Evolutionary conservation across 2,329 filamentous ascomycete species (phyloP).

Genomic region (Chrysoporthe austroafricana): DNA sequence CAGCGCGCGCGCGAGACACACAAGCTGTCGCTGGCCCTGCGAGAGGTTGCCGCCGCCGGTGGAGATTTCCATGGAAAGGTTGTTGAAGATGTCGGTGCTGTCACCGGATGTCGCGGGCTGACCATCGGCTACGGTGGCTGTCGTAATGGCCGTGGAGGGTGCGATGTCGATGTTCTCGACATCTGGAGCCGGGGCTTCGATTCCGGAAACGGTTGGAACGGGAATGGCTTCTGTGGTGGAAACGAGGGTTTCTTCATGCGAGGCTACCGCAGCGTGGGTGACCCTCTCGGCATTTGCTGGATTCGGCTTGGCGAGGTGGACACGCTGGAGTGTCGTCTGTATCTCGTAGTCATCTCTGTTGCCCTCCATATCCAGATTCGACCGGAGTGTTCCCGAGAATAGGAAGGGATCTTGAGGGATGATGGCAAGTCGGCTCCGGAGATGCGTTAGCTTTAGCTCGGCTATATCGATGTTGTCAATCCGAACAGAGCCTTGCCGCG

Average conservation of each 20-base stretch:
- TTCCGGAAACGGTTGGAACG: constrained; percentile 12
- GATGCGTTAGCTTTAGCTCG: constrained; percentile 61
- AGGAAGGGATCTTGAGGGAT: constrained; percentile 71
- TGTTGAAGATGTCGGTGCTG: constrained; percentile 37
- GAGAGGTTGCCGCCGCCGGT: constrained; percentile 44
- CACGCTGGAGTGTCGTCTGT: constrained; percentile 61
- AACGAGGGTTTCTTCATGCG: constrained; percentile 30
- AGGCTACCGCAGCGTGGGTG: constrained; percentile 20
- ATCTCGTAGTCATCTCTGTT: constrained; percentile 64
- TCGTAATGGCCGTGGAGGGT: constrained; percentile 16
- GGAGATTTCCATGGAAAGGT: constrained; percentile 39
- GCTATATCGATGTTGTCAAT: constrained; percentile 58
- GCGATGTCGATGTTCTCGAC: constrained; percentile 18
- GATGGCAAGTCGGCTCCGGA: constrained; percentile 65
- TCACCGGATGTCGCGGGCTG: constrained; percentile 15
- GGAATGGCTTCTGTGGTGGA: constrained; percentile 27
- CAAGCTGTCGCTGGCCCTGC: constrained; percentile 53
- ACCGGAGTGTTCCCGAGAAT: constrained; percentile 66
- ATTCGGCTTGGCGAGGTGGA: constrained; percentile 58
- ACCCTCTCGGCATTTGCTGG: constrained; percentile 43
- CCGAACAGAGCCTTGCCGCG: constrained; percentile 45
- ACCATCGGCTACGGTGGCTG: neutral
- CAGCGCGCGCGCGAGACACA: constrained; percentile 51
- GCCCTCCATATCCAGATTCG: constrained; percentile 66
- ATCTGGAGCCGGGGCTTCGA: neutral